phyloP scores from a whole-genome alignment of 1,284 basidiomycete species.

The Melampsora americana region DNA sequence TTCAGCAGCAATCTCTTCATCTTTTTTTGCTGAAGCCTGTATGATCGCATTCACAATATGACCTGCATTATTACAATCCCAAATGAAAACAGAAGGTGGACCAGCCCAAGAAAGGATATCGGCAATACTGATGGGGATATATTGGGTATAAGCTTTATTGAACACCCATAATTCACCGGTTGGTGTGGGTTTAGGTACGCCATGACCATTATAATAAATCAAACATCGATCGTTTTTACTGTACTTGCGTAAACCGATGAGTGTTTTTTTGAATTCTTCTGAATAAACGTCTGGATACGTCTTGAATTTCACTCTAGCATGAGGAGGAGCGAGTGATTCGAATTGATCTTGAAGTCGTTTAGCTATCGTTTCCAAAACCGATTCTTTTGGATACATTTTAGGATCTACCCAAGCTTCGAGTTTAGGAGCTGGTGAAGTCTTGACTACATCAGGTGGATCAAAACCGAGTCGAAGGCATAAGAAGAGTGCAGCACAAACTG shows the following conservation, averaged over 20 bases:
- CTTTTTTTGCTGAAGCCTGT: conserved; percentile 12
- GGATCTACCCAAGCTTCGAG: conserved; percentile 43
- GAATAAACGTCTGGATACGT: conserved; percentile 35
- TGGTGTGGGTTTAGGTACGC: conserved; percentile 40
- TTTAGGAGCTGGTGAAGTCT: conserved; percentile 37
- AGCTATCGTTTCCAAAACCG: conserved; percentile 27
- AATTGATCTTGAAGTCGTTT: conserved; percentile 39
- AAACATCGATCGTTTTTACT: conserved; percentile 34
- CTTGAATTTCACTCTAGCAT: conserved; percentile 41
- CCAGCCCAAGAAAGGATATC: conserved; percentile 43
- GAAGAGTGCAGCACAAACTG: conserved; percentile 43
- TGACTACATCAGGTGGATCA: conserved; percentile 44
- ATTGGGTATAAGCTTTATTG: conserved; percentile 44
- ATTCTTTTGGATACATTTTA: conserved; percentile 28
- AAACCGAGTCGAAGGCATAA: conserved; percentile 39
- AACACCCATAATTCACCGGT: conserved; percentile 44
- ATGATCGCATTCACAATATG: conserved; percentile 34
- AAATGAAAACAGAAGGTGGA: conserved; percentile 38
- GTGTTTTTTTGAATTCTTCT: conserved; percentile 41
- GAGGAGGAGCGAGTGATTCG: conserved; percentile 38
- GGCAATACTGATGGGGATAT: conserved; percentile 38
- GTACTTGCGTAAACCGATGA: conserved; percentile 40
- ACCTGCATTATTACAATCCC: conserved; percentile 45
- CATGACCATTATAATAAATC: conserved; percentile 43
- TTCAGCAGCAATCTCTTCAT: conserved; percentile 13